These are phyloP conservation scores for Sporothrix euskadiensis DNA, from an alignment of 2,329 filamentous ascomycete species.

Conservation along the genomic window DNA sequence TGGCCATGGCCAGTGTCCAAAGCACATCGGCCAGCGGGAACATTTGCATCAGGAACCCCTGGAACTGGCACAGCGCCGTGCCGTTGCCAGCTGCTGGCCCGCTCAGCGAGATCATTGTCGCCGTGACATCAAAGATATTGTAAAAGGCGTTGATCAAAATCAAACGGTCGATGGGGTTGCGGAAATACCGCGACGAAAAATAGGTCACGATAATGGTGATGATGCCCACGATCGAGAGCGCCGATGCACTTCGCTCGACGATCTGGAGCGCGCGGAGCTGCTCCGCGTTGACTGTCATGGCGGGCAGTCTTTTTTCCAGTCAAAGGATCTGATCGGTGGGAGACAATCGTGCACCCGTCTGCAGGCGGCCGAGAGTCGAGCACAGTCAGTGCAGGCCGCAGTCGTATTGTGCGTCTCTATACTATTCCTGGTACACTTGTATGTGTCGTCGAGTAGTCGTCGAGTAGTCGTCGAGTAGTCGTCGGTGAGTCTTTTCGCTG, in stretches of 20 bases:
- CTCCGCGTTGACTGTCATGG: conserved; percentile 34
- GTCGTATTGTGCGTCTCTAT: background rate
- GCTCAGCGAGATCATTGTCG: conserved; percentile 44
- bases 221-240: conserved; percentile 40
- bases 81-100: conserved; percentile 40
- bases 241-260: conserved; percentile 39
- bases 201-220: conserved; percentile 41
- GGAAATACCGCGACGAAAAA: conserved; percentile 39
- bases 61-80: conserved; percentile 42
- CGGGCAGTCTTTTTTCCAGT: background rate
- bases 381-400: background rate
- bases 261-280: conserved; percentile 37
- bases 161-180: conserved; percentile 44
- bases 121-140: conserved; percentile 42
- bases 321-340: background rate
- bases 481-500: background rate
- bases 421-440: background rate
- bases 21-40: conserved; percentile 43
- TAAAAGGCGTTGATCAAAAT: conserved; percentile 44
- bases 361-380: background rate
- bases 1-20: conserved; percentile 43
- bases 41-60: conserved; percentile 44
- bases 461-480: background rate
- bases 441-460: background rate
- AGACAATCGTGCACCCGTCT: background rate